Percentiles rank a stretch among this genome's conserved stretches.
Conservation (phyloP, 2,329 filamentous ascomycete species). For the Trichoderma sp. region DNA sequence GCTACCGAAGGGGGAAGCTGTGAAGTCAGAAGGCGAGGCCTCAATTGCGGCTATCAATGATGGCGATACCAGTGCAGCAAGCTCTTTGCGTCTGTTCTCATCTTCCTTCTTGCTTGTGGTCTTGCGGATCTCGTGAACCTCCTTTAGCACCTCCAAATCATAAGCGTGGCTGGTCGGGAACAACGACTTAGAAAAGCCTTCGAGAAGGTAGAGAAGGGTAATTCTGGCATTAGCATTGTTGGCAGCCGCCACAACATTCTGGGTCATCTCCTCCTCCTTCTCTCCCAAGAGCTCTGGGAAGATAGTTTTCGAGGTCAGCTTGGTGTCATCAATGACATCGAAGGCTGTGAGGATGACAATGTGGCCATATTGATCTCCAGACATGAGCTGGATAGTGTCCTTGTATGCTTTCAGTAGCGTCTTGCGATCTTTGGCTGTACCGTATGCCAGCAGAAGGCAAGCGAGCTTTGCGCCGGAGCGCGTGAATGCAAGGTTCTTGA, state of each 20-base stretch:
- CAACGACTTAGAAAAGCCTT: conserved; percentile 63
- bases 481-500: conserved; percentile 97
- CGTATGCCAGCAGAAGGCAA: conserved; percentile 80
- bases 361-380: conserved; percentile 77
- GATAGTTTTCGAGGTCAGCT: conserved; percentile 81
- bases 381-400: conserved; percentile 84
- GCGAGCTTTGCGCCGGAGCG: conserved; percentile 82
- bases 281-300: conserved; percentile 84
- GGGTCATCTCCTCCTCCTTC: conserved; percentile 62
- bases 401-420: conserved; percentile 86
- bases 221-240: conserved; percentile 68
- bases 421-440: conserved; percentile 90
- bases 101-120: conserved; percentile 93
- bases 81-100: conserved; percentile 72
- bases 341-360: conserved; percentile 82
- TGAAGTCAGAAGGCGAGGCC: conserved; percentile 67
- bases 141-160: conserved; percentile 72
- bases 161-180: conserved; percentile 65
- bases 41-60: conserved; percentile 75
- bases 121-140: conserved; percentile 78
- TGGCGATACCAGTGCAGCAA: conserved; percentile 74
- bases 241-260: conserved; percentile 66
- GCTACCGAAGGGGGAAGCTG: conserved; percentile 78
- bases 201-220: conserved; percentile 81
- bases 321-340: conserved; percentile 93